Percentiles rank a stretch among this genome's conserved stretches.
These are phyloP conservation scores for Butyriboletus loyo DNA, from an alignment of 768 basidiomycete species.

Conservation along the genomic window DNA sequence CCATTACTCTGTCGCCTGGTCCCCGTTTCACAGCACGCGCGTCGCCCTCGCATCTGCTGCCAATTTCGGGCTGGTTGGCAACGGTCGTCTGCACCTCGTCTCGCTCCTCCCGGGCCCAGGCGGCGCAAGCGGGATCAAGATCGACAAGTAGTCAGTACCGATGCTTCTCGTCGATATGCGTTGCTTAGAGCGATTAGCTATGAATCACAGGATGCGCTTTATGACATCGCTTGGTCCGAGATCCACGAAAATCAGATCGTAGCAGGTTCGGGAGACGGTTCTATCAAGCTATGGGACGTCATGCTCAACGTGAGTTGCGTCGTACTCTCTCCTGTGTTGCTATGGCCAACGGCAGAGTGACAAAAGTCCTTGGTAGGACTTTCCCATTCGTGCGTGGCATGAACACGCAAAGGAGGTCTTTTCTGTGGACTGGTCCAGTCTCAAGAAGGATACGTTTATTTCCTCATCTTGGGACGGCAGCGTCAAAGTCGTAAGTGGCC, in stretches of 20 bases:
- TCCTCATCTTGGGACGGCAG: conserved; percentile 92
- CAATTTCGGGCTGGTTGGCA: conserved; percentile 94
- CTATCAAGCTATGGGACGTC: conserved; percentile 87
- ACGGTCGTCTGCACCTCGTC: conserved; percentile 79
- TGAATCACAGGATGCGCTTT: conserved; percentile 87
- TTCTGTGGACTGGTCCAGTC: conserved; percentile 93
- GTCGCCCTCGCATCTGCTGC: conserved; percentile 81
- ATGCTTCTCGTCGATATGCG: neutral
- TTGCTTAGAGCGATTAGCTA: conserved; percentile 48
- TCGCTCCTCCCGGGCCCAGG: conserved; percentile 49
- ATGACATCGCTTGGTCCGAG: conserved; percentile 94
- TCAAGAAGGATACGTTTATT: conserved; percentile 82
- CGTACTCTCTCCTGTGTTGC: neutral
- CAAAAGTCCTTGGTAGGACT: conserved; percentile 54
- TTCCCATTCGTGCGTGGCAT: conserved; percentile 89
- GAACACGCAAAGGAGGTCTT: conserved; percentile 93
- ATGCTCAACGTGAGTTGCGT: conserved; percentile 64
- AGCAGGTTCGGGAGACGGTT: conserved; percentile 86
- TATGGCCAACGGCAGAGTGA: conserved; percentile 27
- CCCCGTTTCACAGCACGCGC: conserved; percentile 74
- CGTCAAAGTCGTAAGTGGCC: conserved; percentile 72
- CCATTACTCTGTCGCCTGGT: conserved; percentile 80
- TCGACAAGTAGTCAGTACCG: conserved; percentile 67
- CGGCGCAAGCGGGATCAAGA: conserved; percentile 40
- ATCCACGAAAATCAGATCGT: conserved; percentile 91